Base-by-base conservation (phyloP, 352 stramenopile genomes). In the Globisporangium acanthophoron region DNA sequence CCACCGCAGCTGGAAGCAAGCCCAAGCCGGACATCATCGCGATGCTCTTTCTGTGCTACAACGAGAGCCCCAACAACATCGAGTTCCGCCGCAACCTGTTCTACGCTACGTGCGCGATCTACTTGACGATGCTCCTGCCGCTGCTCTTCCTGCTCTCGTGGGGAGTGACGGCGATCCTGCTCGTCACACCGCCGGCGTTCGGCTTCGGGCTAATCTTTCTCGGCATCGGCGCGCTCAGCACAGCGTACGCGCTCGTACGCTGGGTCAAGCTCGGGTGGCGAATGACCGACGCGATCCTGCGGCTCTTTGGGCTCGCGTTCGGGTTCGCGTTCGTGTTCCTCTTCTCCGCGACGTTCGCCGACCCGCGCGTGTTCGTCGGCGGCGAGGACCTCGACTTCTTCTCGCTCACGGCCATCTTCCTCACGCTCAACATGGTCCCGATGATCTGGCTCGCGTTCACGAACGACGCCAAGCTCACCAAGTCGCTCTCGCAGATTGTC, bases 401-500 rank as follows among this genome's bases (percentile, higher is more conserved):
- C 59, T 76, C 82, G 24, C 62, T 96, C 44, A 91, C 78, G 18
- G 66, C 71, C 37, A 86, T 94, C 41, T 92, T 89, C 46, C 66
- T 94, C 12, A 91, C 86, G 21, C 73, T 94, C 50, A 93, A 94
- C 62, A 92, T 96, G 84, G 85, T 94, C 71, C 84, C 87, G 8
- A 87, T 96, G 65, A 80, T 96, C n/a, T 95, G 85, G 78, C 79
- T 97, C 41, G 85, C 83, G 6, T 96, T 97, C 64, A 90, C 85
- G 0, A 96, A 96, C 60, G 88, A 97, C 61, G 71, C 74, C 7
- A 90, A 95, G 69, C 62, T 95, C 15, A 82, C 77, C 20, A 95
- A 93, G 57, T 93, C 83, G 27, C 73, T 95, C 41, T 71, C 80
- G 3, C 80, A 93, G 50, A 82, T 95, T 16, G 61, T 92, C n/a